phyloP scores from a whole-genome alignment of 495 filamentous ascomycete species.

The Durotheca rogersii region DNA sequence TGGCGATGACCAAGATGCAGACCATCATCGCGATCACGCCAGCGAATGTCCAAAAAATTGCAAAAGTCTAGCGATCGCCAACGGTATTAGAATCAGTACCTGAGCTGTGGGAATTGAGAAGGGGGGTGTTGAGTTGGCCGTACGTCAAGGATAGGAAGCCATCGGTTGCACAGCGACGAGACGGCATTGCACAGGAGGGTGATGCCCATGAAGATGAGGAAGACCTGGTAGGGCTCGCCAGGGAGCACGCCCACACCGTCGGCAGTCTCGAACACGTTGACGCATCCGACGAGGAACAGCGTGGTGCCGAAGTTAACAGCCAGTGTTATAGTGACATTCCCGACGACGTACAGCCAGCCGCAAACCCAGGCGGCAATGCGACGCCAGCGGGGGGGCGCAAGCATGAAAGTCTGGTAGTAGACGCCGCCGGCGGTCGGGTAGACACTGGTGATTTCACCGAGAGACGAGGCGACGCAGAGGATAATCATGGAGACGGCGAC shows the following conservation, averaged over 20 bases:
- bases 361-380: slow-evolving; percentile 61
- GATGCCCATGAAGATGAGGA: slow-evolving; percentile 60
- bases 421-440: slow-evolving; percentile 58
- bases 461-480: slow-evolving; percentile 52
- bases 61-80: slow-evolving; percentile 42
- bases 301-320: slow-evolving; percentile 68
- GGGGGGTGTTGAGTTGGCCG: slow-evolving; percentile 3
- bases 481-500: slow-evolving; percentile 52
- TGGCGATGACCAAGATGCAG: slow-evolving; percentile 47
- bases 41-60: slow-evolving; percentile 53
- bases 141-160: slow-evolving; percentile 58
- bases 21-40: slow-evolving; percentile 48
- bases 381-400: slow-evolving; percentile 44
- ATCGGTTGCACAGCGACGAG: slow-evolving; percentile 57
- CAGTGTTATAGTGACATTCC: slow-evolving; percentile 69
- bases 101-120: background rate
- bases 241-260: slow-evolving; percentile 40
- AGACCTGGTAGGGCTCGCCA: slow-evolving; percentile 57
- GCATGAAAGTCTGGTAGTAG: slow-evolving; percentile 59
- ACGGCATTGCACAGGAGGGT: slow-evolving; percentile 56
- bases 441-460: slow-evolving; percentile 58
- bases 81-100: slow-evolving; percentile 5
- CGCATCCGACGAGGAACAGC: slow-evolving; percentile 52
- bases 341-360: slow-evolving; percentile 67
- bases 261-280: slow-evolving; percentile 53